These are phyloP conservation scores for Blastobotrys parvus DNA, from an alignment of 805 yeast genomes.

Conservation along the genomic window DNA sequence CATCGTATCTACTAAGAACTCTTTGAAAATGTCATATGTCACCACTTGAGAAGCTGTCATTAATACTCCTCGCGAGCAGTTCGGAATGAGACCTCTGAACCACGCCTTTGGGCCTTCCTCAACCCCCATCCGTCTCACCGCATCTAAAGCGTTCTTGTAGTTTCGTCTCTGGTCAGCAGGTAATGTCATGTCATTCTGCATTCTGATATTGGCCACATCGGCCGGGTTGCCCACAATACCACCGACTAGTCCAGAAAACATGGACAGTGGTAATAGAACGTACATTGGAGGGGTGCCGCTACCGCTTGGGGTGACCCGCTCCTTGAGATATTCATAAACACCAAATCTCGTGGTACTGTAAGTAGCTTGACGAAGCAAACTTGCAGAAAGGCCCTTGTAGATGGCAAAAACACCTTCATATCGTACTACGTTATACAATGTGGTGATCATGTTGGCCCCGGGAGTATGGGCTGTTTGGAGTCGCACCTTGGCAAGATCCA, in stretches of 20 bases:
- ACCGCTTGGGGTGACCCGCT: constrained; percentile 30
- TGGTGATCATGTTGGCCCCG: constrained; percentile 53
- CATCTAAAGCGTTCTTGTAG: constrained; percentile 73
- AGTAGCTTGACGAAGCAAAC: constrained; percentile 77
- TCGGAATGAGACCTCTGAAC: constrained; percentile 71
- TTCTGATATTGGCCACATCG: constrained; percentile 78
- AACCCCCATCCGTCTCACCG: constrained; percentile 47
- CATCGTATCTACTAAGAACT: constrained; percentile 41
- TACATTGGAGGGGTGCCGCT: constrained; percentile 46
- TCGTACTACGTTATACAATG: constrained; percentile 52
- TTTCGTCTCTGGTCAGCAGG: constrained; percentile 59
- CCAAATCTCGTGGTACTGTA: constrained; percentile 84
- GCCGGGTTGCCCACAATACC: constrained; percentile 85
- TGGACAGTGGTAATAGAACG: constrained; percentile 63
- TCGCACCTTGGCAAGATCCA: constrained; percentile 81
- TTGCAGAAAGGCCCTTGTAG: constrained; percentile 79
- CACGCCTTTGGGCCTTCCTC: constrained; percentile 56
- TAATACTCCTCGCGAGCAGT: constrained; percentile 68
- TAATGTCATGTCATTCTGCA: constrained; percentile 79
- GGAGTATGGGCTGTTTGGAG: constrained; percentile 68
- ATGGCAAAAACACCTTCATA: constrained; percentile 55
- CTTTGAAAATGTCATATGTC: constrained; percentile 71
- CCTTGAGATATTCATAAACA: constrained; percentile 70
- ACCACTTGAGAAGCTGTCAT: constrained; percentile 92
- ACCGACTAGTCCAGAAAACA: constrained; percentile 80